phyloP scores from a whole-genome alignment of 495 filamentous ascomycete genomes.

The Penicillium chermesinum region DNA sequence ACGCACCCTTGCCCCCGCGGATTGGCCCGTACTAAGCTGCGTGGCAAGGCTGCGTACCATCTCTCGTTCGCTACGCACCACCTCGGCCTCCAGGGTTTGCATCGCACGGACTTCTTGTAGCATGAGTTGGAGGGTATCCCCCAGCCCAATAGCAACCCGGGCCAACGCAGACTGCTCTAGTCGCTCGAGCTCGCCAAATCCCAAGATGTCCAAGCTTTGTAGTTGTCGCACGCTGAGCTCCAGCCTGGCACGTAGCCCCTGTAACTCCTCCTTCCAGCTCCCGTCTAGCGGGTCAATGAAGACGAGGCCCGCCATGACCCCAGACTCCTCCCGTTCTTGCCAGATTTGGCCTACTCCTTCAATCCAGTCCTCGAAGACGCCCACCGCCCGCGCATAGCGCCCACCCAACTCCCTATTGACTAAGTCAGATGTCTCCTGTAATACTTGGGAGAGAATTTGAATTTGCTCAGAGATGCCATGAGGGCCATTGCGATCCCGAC shows the following conservation, averaged over 20 bases:
- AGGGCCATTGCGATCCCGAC: slow-evolving; percentile 23
- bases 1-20: not conserved
- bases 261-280: slow-evolving; percentile 40
- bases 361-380: slow-evolving; percentile 45
- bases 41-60: slow-evolving; percentile 33
- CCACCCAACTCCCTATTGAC: slow-evolving; percentile 19
- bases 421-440: slow-evolving; percentile 40
- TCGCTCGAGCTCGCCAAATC: slow-evolving; percentile 29
- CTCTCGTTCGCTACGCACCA: slow-evolving; percentile 34
- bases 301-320: slow-evolving; percentile 7
- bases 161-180: slow-evolving; percentile 32
- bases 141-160: slow-evolving; percentile 25
- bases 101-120: slow-evolving; percentile 41
- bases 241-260: slow-evolving; percentile 32
- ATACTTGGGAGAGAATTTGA: slow-evolving; percentile 37
- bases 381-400: slow-evolving; percentile 29
- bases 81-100: slow-evolving; percentile 35
- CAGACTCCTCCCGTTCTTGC: slow-evolving; percentile 17
- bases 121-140: slow-evolving; percentile 35
- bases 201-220: slow-evolving; percentile 33
- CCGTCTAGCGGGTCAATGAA: slow-evolving; percentile 42
- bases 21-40: slow-evolving; percentile 9
- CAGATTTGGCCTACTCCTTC: slow-evolving; percentile 28
- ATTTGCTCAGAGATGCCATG: slow-evolving; percentile 37
- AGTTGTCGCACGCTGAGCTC: slow-evolving; percentile 37